Evolutionary conservation across 495 filamentous ascomycete species (phyloP).

Genomic region (Xylaria curta): DNA sequence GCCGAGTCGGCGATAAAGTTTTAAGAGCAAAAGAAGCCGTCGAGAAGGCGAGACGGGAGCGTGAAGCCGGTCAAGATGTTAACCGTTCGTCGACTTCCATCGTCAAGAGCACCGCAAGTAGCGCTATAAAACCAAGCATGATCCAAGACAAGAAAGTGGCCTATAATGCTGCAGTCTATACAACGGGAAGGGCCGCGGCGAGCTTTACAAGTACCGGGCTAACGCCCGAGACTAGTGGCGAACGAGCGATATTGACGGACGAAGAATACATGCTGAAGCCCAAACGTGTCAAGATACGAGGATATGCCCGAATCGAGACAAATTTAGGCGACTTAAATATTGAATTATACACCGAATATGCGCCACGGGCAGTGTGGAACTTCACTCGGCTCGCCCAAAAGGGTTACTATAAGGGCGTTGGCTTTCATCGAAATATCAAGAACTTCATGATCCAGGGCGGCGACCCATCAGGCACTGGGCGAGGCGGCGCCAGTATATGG

Average conservation of each 20-base stretch:
- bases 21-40: constrained; percentile 91
- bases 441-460: constrained; percentile 99
- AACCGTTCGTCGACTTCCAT: constrained; percentile 55
- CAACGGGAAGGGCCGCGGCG: constrained; percentile 89
- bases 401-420: constrained; percentile 83
- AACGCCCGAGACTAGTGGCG: constrained; percentile 86
- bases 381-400: constrained; percentile 87
- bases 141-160: constrained; percentile 61
- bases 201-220: constrained; percentile 94
- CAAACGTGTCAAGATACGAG: constrained; percentile 82
- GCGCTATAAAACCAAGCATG: constrained; percentile 41
- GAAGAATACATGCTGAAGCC: constrained; percentile 97
- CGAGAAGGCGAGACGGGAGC: constrained; percentile 72
- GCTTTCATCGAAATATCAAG: constrained; percentile 90
- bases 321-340: constrained; percentile 82
- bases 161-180: constrained; percentile 88
- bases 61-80: constrained; percentile 55
- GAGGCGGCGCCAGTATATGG: constrained; percentile 88
- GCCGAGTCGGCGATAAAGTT: constrained; percentile 81
- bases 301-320: constrained; percentile 88
- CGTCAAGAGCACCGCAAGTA: constrained; percentile 47
- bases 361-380: constrained; percentile 95
- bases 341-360: constrained; percentile 88
- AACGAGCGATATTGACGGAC: constrained; percentile 83
- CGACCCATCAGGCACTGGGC: constrained; percentile 88